These are phyloP conservation scores for Phytophthora pini DNA, from an alignment of 352 stramenopile genomes.

Conservation along the genomic window DNA sequence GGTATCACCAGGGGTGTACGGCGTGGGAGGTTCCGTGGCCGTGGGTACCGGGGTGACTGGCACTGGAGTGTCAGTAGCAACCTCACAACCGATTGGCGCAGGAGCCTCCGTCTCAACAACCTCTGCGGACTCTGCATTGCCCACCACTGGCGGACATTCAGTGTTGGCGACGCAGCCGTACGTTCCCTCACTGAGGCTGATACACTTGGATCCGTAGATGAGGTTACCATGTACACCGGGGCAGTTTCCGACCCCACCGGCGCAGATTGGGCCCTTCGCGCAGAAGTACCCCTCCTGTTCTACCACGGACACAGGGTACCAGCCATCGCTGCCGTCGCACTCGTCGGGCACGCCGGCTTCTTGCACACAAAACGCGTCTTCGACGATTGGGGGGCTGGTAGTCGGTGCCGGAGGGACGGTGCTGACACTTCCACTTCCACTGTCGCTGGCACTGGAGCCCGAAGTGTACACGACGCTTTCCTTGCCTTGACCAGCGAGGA, in stretches of 20 bases:
- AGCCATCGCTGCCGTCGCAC: conserved; percentile 38
- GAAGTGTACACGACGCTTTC: conserved; percentile 12
- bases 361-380: conserved; percentile 16
- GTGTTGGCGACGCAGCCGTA: conserved; percentile 41
- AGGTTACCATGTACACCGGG: conserved; percentile 32
- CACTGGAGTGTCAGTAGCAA: conserved; percentile 18
- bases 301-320: conserved; percentile 42
- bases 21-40: not conserved
- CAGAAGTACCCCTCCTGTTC: conserved; percentile 39
- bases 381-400: not conserved
- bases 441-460: conserved; percentile 7
- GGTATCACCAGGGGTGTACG: not conserved
- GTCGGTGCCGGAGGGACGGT: not conserved
- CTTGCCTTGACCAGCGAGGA: conserved; percentile 13
- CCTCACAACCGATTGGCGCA: conserved; percentile 19
- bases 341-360: conserved; percentile 23
- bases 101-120: not conserved
- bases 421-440: conserved; percentile 3
- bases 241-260: conserved; percentile 27
- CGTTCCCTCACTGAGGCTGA: conserved; percentile 16
- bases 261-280: conserved; percentile 37
- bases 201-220: conserved; percentile 34
- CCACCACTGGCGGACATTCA: conserved; percentile 16
- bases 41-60: not conserved
- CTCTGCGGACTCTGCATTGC: conserved; percentile 5